phyloP scores from a whole-genome alignment of 805 yeast species.

The Huiozyma naganishii region DNA sequence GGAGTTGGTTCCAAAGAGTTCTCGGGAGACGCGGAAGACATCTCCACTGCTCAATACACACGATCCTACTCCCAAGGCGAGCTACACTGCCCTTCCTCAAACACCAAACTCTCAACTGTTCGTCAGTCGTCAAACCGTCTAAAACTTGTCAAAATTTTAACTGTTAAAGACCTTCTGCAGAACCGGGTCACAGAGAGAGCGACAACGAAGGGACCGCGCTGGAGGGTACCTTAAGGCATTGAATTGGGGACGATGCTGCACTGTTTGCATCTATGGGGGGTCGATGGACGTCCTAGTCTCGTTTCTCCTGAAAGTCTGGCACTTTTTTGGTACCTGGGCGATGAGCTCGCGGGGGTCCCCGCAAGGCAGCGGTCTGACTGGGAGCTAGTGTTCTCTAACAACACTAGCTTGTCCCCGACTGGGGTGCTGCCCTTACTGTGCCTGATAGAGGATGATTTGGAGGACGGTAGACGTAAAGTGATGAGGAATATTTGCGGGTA shows the following conservation, averaged over 20 bases:
- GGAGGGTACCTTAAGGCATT: neutral
- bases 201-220: too few species aligned
- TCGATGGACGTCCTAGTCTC: constrained; percentile 15
- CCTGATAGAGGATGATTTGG: neutral
- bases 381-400: constrained; percentile 44
- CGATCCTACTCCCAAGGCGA: too few species aligned
- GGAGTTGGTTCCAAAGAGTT: neutral
- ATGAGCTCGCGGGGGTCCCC: neutral
- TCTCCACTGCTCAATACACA: too few species aligned
- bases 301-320: constrained; percentile 25
- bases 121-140: too few species aligned
- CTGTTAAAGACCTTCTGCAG: too few species aligned
- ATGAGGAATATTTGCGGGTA: constrained; percentile 32
- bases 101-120: too few species aligned
- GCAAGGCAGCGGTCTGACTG: neutral
- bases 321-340: constrained; percentile 15
- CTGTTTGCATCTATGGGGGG: constrained; percentile 22
- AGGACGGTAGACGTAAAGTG: constrained; percentile 4
- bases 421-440: constrained; percentile 41
- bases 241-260: constrained; percentile 6
- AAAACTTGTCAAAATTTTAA: too few species aligned
- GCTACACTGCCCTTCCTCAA: too few species aligned
- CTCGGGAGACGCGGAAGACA: neutral
- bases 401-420: constrained; percentile 41
- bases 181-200: too few species aligned